Evolutionary conservation across 805 yeast species (phyloP).

Genomic region (Candida ascalaphidarum): DNA sequence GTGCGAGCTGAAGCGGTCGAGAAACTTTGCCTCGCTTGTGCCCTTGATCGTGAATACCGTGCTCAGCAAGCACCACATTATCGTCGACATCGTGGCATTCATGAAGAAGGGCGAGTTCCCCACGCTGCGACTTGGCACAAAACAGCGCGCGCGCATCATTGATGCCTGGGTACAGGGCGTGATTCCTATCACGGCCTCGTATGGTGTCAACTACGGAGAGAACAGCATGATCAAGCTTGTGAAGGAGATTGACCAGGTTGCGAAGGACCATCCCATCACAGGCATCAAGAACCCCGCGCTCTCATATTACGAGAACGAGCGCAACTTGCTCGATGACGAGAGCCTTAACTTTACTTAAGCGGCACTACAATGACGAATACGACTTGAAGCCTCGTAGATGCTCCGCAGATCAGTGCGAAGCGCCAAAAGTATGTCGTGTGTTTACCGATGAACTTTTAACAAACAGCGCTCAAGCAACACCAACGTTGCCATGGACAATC

Average conservation of each 20-base stretch:
- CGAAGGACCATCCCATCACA: slow-evolving; percentile 29
- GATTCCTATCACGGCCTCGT: slow-evolving; percentile 30
- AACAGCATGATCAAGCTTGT: slow-evolving; percentile 48
- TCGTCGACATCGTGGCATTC: slow-evolving; percentile 79
- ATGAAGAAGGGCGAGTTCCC: slow-evolving; percentile 58
- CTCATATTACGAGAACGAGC: slow-evolving; percentile 34
- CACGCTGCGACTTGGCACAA: slow-evolving; percentile 61
- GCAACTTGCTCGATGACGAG: no score
- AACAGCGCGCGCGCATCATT: slow-evolving; percentile 67
- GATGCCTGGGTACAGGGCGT: slow-evolving; percentile 43
- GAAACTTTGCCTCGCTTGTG: slow-evolving; percentile 61
- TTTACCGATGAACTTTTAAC: no score
- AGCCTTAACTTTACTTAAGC: no score
- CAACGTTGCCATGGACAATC: no score
- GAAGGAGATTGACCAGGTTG: slow-evolving; percentile 42
- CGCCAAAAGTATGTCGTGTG: no score
- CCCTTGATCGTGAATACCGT: slow-evolving; percentile 78
- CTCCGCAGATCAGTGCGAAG: no score
- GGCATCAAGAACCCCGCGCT: slow-evolving; percentile 35
- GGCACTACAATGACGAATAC: no score
- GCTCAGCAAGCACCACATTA: slow-evolving; percentile 70
- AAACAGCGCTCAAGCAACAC: no score
- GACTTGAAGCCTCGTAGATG: no score
- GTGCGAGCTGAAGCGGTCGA: slow-evolving; percentile 49
- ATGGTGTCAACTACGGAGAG: slow-evolving; percentile 61